Conservation (phyloP, 2,329 filamentous ascomycete species). For the Penicillium nordicum region DNA sequence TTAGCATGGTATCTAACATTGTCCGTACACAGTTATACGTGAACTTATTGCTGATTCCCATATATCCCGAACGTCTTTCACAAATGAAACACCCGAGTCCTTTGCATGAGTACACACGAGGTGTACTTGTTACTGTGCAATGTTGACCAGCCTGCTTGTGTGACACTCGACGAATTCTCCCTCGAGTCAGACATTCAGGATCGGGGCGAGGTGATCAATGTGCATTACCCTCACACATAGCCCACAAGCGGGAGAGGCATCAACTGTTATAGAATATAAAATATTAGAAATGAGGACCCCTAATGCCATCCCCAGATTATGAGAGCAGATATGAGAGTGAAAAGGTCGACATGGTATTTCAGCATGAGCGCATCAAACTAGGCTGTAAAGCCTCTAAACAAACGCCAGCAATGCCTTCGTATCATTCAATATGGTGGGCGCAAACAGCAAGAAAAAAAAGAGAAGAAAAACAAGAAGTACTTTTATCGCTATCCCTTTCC, state of each 20-base stretch:
- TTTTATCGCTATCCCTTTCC: slow-evolving; percentile 10
- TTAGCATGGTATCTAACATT: neutral
- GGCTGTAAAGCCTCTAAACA: slow-evolving; percentile 15
- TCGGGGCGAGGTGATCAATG: neutral
- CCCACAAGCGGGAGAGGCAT: neutral
- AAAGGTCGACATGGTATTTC: neutral
- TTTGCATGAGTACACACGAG: neutral
- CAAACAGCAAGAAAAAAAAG: neutral
- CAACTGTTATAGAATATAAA: too few relatives aligned
- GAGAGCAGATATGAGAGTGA: neutral
- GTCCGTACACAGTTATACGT: slow-evolving; percentile 10
- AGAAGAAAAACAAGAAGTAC: neutral
- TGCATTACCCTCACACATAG: neutral
- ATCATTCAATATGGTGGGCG: slow-evolving; percentile 5
- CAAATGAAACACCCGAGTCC: neutral
- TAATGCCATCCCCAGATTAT: neutral
- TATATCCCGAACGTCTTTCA: neutral
- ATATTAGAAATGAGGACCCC: neutral
- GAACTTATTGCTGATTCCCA: neutral
- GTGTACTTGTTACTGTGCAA: slow-evolving; percentile 19
- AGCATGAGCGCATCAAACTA: neutral
- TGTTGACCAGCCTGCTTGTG: slow-evolving; percentile 17
- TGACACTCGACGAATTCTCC: slow-evolving; percentile 8
- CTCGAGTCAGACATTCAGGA: slow-evolving; percentile 5
- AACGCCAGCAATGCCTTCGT: slow-evolving; percentile 29